phyloP scores from a whole-genome alignment of 2,329 filamentous ascomycete species.

The Aspergillaceae sp. region DNA sequence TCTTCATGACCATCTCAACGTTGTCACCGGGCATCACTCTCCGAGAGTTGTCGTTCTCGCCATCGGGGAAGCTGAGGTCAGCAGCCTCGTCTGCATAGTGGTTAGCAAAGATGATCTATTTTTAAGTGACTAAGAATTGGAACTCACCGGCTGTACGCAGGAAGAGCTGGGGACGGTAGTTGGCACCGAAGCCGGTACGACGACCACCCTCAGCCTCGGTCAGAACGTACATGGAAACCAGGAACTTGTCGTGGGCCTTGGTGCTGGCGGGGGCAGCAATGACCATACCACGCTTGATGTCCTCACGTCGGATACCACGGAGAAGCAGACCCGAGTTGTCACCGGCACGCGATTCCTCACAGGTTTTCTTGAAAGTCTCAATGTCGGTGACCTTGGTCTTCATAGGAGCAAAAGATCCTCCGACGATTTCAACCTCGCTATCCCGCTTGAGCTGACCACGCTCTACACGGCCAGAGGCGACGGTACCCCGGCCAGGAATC shows the following conservation, averaged over 20 bases:
- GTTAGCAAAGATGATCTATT: background rate
- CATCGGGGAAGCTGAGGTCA: slow-evolving; percentile 76
- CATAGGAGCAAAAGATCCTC: slow-evolving; percentile 71
- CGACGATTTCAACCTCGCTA: slow-evolving; percentile 86
- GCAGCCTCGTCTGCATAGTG: slow-evolving; percentile 52
- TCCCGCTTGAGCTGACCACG: slow-evolving; percentile 91
- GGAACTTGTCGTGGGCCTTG: slow-evolving; percentile 84
- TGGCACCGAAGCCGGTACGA: slow-evolving; percentile 88
- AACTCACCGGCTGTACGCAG: slow-evolving; percentile 80
- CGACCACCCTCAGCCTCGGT: slow-evolving; percentile 97
- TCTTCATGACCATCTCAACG: slow-evolving; percentile 87
- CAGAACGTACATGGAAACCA: slow-evolving; percentile 92
- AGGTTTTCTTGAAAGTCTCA: slow-evolving; percentile 99
- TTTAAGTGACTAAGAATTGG: background rate
- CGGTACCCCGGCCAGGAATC: slow-evolving; percentile 87
- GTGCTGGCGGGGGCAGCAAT: slow-evolving; percentile 72
- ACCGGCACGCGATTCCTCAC: slow-evolving; percentile 88
- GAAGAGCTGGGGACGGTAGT: slow-evolving; percentile 96
- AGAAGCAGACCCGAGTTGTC: slow-evolving; percentile 97
- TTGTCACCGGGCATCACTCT: slow-evolving; percentile 99
- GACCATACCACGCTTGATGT: slow-evolving; percentile 91
- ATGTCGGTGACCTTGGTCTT: slow-evolving; percentile 99
- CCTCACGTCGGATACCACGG: slow-evolving; percentile 92
- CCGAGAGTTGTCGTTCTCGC: slow-evolving; percentile 65
- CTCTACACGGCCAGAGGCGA: slow-evolving; percentile 94